Conservation (phyloP, 345 rosid genomes). For the Pistacia atlantica region DNA sequence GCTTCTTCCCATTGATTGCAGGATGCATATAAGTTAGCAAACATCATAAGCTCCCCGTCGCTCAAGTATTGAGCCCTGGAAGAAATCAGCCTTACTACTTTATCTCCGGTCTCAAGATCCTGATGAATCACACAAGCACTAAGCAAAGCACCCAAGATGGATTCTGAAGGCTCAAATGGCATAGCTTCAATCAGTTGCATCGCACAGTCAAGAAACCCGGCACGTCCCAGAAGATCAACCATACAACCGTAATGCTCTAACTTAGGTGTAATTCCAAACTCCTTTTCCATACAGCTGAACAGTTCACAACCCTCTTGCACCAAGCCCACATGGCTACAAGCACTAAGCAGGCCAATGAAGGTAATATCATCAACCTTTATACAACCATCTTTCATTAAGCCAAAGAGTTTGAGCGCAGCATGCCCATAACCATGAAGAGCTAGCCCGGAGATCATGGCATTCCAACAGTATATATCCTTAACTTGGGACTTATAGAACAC, state of each 20-base stretch:
- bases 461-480: constrained; percentile 35
- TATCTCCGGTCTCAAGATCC: constrained; percentile 24
- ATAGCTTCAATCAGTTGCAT: constrained; percentile 21
- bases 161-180: constrained; percentile 30
- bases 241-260: constrained; percentile 35
- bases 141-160: constrained; percentile 33
- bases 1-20: constrained; percentile 34
- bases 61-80: constrained; percentile 14
- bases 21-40: constrained; percentile 25
- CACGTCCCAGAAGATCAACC: constrained; percentile 30
- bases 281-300: constrained; percentile 24
- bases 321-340: constrained; percentile 35
- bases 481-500: constrained; percentile 20
- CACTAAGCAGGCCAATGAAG: constrained; percentile 28
- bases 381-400: constrained; percentile 12
- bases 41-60: constrained; percentile 36
- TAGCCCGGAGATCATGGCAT: constrained; percentile 26
- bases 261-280: constrained; percentile 25
- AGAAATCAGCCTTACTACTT: constrained; percentile 16
- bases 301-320: constrained; percentile 28
- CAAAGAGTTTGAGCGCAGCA: constrained; percentile 24
- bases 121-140: constrained; percentile 33
- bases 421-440: constrained; percentile 28
- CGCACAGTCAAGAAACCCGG: constrained; percentile 17
- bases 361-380: constrained; percentile 24